Conservation (phyloP, 2,329 filamentous ascomycete genomes). For the Nannizzia gypsea region DNA sequence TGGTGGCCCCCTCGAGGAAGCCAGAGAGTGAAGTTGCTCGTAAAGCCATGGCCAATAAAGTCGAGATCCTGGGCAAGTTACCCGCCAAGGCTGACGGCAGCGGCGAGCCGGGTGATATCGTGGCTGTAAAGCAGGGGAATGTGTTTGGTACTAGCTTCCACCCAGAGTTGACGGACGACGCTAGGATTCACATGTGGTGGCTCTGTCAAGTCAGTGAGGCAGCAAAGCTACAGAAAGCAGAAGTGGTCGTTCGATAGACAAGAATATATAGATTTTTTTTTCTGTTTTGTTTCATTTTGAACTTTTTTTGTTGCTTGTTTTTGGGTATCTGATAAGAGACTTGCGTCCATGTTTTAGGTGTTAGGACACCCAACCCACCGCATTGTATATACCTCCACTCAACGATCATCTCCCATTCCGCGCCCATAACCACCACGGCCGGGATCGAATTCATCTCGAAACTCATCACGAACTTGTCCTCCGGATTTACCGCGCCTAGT, state of each 20-base stretch:
- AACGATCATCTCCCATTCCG: conserved; percentile 55
- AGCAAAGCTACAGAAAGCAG: conserved; percentile 16
- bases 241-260: conserved; percentile 9
- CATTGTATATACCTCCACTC: conserved; percentile 49
- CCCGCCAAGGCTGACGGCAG: conserved; percentile 41
- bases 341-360: background rate
- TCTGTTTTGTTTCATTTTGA: background rate
- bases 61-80: conserved; percentile 48
- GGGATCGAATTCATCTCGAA: conserved; percentile 92
- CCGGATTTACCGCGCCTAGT: conserved; percentile 73
- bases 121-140: conserved; percentile 82
- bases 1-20: conserved; percentile 46
- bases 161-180: conserved; percentile 79
- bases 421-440: conserved; percentile 82
- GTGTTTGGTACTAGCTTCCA: conserved; percentile 93
- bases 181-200: conserved; percentile 91
- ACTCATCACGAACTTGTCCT: conserved; percentile 94
- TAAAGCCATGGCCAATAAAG: conserved; percentile 36
- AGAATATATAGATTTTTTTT: background rate
- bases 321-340: conserved; percentile 9
- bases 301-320: background rate
- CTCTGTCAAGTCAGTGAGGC: conserved; percentile 53
- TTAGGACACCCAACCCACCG: background rate
- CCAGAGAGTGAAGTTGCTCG: conserved; percentile 35
- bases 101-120: conserved; percentile 53